Evolutionary conservation across 257 asterid genomes (phyloP).

Genomic region (Euphrasia confusa): DNA sequence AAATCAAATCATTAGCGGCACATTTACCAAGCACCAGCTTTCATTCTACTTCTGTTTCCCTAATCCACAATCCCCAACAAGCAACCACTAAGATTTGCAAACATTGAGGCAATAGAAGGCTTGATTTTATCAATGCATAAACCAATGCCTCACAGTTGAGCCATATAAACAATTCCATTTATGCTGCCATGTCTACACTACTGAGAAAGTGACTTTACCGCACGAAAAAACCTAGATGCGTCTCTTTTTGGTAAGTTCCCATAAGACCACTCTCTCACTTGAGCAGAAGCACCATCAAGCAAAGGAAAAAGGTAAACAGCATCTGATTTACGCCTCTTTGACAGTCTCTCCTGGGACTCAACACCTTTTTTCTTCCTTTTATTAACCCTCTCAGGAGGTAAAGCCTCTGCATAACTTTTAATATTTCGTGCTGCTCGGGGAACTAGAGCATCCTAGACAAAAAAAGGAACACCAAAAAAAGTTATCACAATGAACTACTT

Average conservation of each 20-base stretch:
- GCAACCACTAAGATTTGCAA: not conserved
- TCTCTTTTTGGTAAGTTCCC: slow-evolving; percentile 95
- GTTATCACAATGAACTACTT: slow-evolving; percentile 15
- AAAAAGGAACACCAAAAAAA: slow-evolving; percentile 21
- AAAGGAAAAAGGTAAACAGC: slow-evolving; percentile 56
- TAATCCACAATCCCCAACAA: not conserved
- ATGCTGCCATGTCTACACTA: slow-evolving; percentile 1
- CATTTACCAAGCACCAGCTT: no score
- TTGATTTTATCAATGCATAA: not conserved
- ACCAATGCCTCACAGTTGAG: not conserved
- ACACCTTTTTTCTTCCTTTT: slow-evolving; percentile 81
- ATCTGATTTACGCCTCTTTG: slow-evolving; percentile 89
- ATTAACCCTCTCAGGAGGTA: slow-evolving; percentile 56
- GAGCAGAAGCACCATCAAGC: slow-evolving; percentile 94
- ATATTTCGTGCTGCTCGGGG: slow-evolving; percentile 97
- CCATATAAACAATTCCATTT: not conserved
- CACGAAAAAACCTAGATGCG: slow-evolving; percentile 89
- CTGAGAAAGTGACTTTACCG: slow-evolving; percentile 43
- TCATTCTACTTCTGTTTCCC: no score
- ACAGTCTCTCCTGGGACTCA: slow-evolving; percentile 68
- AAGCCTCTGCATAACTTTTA: slow-evolving; percentile 83
- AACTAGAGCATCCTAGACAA: slow-evolving; percentile 73
- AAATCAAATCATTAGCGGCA: no score
- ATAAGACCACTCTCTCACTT: slow-evolving; percentile 94
- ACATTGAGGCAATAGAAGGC: not conserved